Evolutionary conservation across 768 basidiomycete species (phyloP), one percentile per base, ranked within the genome.

Genomic region (Pleurotus sapidus): DNA sequence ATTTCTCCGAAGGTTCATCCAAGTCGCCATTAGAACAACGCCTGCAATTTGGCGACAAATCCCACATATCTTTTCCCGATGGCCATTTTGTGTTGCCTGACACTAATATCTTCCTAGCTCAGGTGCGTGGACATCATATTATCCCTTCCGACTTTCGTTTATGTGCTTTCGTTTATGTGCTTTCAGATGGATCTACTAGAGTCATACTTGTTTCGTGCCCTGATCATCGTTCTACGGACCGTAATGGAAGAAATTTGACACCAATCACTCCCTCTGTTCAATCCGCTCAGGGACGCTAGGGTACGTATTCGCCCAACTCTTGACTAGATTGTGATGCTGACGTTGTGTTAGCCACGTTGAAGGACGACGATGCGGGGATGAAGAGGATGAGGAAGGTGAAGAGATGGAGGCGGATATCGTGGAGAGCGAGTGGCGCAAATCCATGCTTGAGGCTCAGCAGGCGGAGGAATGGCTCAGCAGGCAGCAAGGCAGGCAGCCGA

Each of bases 221-320:
- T 95, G 0, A 85, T 98, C 55, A 87, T 99, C 56, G 76, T 99
- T 20, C 82, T 97, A 2, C 96, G 98, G 72, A 99, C 96, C 0
- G 95, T 98, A 2, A 77, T 98, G 53, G 92, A 97, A 62, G 97
- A 99, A 84, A 94, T 98, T 58, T 82, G 96, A 57, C 97, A 98
- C 68, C 83, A 96, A 18, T 94, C 91, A 1, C 74, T 98, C 23
- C 96, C 96, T 3, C 74, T 98, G 14, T 94, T 93, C 73, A 98
- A 95, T 68, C 88, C 95, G 30, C 79, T 99, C 60, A 91, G 94
- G 74, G 95, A 98, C 62, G n/a, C n/a, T n/a, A n/a, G n/a, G 75
- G 94, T 91, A 59, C 61, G 83, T 9, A 17, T 37, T 9, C 38
- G 12, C 23, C 7, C 11, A 14, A 51, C 43, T 24, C n/a, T 30